phyloP scores from a whole-genome alignment of 768 basidiomycete species.

The Infundibulicybe gibba region DNA sequence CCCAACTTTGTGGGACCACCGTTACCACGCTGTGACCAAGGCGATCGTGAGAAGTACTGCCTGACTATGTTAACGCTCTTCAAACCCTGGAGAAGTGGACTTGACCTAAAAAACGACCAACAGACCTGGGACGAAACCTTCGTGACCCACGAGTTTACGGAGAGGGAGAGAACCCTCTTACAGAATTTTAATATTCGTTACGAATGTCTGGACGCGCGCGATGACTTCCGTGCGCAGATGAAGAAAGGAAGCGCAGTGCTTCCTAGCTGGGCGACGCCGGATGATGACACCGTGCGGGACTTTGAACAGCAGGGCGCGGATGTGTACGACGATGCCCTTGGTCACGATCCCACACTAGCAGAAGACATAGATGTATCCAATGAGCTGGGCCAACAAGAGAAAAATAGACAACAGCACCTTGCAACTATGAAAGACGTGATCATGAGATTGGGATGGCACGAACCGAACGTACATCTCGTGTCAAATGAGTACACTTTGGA shows the following conservation, averaged over 20 bases:
- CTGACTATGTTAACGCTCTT: constrained; percentile 16
- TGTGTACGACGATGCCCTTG: neutral
- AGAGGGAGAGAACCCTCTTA: constrained; percentile 11
- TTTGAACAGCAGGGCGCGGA: neutral
- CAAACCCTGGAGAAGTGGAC: constrained; percentile 20
- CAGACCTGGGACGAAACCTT: constrained; percentile 15
- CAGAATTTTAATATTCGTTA: constrained; percentile 19
- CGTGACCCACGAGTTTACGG: constrained; percentile 8
- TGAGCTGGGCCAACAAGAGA: neutral
- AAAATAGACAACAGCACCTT: neutral
- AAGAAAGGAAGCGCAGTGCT: constrained; percentile 3
- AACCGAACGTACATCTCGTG: neutral
- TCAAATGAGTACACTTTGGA: neutral
- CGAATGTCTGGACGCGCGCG: constrained; percentile 24
- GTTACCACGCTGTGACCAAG: constrained; percentile 20
- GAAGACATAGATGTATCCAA: neutral
- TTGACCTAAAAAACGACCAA: constrained; percentile 11
- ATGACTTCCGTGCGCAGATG: constrained; percentile 19
- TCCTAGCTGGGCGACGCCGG: neutral
- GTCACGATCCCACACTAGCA: neutral
- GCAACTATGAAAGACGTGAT: neutral
- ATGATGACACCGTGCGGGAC: neutral
- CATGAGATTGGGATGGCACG: neutral
- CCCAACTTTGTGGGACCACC: constrained; percentile 22
- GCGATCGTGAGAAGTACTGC: constrained; percentile 28